Base-by-base conservation (phyloP, 345 rosid species). In the Hirschfeldia incana region DNA sequence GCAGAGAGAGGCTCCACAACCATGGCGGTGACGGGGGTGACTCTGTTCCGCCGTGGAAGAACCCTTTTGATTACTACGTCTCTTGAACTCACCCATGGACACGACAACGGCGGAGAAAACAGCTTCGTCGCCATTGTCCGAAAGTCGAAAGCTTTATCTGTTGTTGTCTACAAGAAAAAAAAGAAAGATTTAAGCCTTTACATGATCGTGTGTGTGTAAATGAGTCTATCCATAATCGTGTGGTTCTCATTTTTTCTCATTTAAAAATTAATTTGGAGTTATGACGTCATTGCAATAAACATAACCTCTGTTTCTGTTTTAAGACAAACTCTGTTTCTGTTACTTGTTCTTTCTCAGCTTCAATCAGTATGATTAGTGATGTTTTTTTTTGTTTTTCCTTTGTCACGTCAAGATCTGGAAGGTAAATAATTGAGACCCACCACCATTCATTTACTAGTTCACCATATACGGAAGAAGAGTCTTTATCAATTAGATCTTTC, bases 121-220 rank as follows among this genome's bases (percentile, higher is more conserved):
- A 81, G 65, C 80, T 76, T 81, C 80, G 77, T 76, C 80, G 83
- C 73, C 83, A 81, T 81, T 65, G 58, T 75, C 75, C 75, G 17
- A 64, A 34, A 61, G 58, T 51, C 17, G 1, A 51, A 53, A 16
- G 59, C 59, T 53, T 53, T 15, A 1, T 44, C n/a, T 59, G 0
- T 17, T 59, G 0, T 17, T 21, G 76, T 55, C 67, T 26, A 1
- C 1, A 49, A 5, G 2, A 46, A 9, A 39, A 46, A 46, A 53
- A 74, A 21, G 21, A 21, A 64, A 70, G 73, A 73, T 70, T 70
- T 58, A 46, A 30, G 36, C 76, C 72, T 74, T 67, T 70, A 75
- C 67, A 12, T 12, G 76, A 80, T 36, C 78, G 66, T 75, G 72
- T 67, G 74, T 67, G 28, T 53, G 28, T 73, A 15, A 63, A 51